Conservation (phyloP, 75 land plant species). For the Sequoia sempervirens region DNA sequence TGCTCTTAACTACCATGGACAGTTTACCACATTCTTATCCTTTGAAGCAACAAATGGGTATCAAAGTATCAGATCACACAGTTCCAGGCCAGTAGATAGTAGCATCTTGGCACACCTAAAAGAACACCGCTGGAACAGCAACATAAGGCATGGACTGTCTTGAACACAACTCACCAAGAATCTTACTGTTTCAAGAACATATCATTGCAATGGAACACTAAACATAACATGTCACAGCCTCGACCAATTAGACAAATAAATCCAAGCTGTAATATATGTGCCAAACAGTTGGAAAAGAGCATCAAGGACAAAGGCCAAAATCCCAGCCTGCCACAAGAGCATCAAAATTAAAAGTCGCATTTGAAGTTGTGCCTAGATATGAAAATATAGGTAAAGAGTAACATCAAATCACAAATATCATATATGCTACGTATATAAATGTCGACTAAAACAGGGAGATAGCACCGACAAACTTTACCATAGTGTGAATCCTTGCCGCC, state of each 20-base stretch:
- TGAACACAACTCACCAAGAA: constrained; percentile 2
- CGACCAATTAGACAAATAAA: constrained; percentile 10
- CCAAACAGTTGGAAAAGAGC: constrained; percentile 9
- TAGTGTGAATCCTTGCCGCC: constrained; percentile 2
- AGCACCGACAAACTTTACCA: constrained; percentile 6
- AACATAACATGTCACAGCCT: constrained; percentile 3
- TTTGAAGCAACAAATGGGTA: not conserved
- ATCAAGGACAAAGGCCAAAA: constrained; percentile 8
- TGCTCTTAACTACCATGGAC: constrained; percentile 5
- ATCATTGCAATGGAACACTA: constrained; percentile 1
- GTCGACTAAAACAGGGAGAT: not conserved
- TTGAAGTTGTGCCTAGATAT: not conserved
- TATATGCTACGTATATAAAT: not conserved
- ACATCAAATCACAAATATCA: not conserved
- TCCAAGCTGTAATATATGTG: constrained; percentile 3
- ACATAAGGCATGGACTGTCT: not conserved
- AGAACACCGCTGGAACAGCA: not conserved
- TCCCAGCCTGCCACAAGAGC: constrained; percentile 11
- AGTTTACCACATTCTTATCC: not conserved
- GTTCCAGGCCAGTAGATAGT: not conserved
- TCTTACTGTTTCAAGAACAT: constrained; percentile 8
- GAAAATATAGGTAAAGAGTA: not conserved
- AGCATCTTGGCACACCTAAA: not conserved
- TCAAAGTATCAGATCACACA: not conserved
- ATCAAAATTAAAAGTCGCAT: constrained; percentile 1